phyloP scores from a whole-genome alignment of 176 grass and related monocot genomes.

The Poa pratensis region DNA sequence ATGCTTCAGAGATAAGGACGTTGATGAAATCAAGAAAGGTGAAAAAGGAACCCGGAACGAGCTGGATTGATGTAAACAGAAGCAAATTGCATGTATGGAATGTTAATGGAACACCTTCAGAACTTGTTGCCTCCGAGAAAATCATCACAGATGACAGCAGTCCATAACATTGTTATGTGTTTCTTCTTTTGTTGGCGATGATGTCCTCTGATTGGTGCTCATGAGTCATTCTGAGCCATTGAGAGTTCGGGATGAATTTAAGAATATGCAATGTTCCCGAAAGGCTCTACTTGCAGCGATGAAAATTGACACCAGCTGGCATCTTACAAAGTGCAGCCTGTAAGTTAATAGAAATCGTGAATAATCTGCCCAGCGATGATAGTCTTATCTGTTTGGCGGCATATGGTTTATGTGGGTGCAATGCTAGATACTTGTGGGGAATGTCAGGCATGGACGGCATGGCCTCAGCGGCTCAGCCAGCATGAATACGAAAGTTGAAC shows the following conservation, averaged over 20 bases:
- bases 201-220: conserved; percentile 35
- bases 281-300: conserved; percentile 6
- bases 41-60: conserved; percentile 65
- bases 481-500: conserved; percentile 29
- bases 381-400: not conserved
- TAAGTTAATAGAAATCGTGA: conserved; percentile 11
- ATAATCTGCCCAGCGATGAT: not conserved
- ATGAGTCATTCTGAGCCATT: conserved; percentile 33
- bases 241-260: conserved; percentile 1
- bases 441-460: not conserved
- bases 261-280: conserved; percentile 23
- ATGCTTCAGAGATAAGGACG: conserved; percentile 75
- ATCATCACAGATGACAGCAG: conserved; percentile 28
- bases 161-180: conserved; percentile 33
- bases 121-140: conserved; percentile 20
- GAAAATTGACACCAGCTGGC: conserved; percentile 28
- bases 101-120: conserved; percentile 17
- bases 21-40: conserved; percentile 71
- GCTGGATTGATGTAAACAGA: conserved; percentile 67
- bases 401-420: conserved; percentile 2
- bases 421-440: not conserved
- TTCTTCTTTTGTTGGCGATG: conserved; percentile 23
- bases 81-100: conserved; percentile 18
- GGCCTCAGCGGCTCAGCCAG: conserved; percentile 30
- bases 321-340: conserved; percentile 11